phyloP scores from a whole-genome alignment of 306 rosid genomes.

The Citrullus amarus region DNA sequence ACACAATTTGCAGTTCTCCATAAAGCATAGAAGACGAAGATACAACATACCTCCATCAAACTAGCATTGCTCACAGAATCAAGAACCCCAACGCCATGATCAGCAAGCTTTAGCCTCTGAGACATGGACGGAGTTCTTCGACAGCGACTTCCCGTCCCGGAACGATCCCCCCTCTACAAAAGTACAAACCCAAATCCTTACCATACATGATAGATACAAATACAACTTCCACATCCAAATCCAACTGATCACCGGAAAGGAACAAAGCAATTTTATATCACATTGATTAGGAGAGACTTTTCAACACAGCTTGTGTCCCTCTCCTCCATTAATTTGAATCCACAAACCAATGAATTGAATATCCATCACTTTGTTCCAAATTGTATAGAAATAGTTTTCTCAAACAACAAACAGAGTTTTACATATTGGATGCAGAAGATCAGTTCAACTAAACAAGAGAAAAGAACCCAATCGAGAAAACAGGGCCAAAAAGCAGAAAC shows the following conservation, averaged over 20 bases:
- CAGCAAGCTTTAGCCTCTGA: conserved; percentile 48
- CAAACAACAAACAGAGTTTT: background rate
- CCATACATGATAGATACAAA: background rate
- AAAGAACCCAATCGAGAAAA: background rate
- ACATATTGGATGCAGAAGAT: background rate
- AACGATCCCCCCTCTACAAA: conserved; percentile 79
- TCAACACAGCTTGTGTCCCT: background rate
- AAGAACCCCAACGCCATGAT: conserved; percentile 43
- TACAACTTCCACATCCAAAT: background rate
- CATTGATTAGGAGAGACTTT: background rate
- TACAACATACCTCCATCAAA: conserved; percentile 65
- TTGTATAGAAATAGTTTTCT: background rate
- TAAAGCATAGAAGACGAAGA: background rate
- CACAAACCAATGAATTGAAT: background rate
- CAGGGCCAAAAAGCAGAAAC: background rate
- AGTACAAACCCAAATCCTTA: background rate
- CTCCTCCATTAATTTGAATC: background rate
- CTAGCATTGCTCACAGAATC: conserved; percentile 75
- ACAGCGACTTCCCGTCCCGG: conserved; percentile 73
- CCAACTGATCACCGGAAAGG: background rate
- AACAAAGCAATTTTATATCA: background rate
- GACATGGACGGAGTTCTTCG: conserved; percentile 59
- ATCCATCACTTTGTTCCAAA: background rate
- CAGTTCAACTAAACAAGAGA: conserved; percentile 2
- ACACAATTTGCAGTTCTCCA: background rate